A percentile compares a stretch with the other conserved stretches of the same genome.
These are phyloP conservation scores for sorghum (Sorghum bicolor) DNA, from an alignment of 176 grass and related monocot genomes.

Conservation along the genomic window Sorghum_bicolor_NCBIv3 NC_012870.2:63985501-63986000, in stretches of 20 bases:
- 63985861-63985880: slow-evolving; percentile 11
- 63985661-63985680: not conserved
- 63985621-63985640: not conserved
- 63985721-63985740: not conserved
- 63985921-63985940: not conserved
- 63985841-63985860: slow-evolving; percentile 11
- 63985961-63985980: not conserved
- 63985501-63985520: not conserved
- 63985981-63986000: not conserved
- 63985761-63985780: slow-evolving; percentile 13
- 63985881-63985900: not conserved
- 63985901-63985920: not conserved
- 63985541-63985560: not conserved
- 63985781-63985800: slow-evolving; percentile 15
- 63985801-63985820: slow-evolving; percentile 7
- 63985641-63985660: not conserved
- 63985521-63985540: not conserved
- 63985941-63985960: slow-evolving; percentile 6
- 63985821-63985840: not conserved
- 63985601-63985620: not conserved
- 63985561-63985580: not conserved
- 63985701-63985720: not conserved
- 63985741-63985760: slow-evolving; percentile 1
- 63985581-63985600: not conserved
- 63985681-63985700: not conserved